These are phyloP conservation scores for Paramyrothecium roridum DNA, from an alignment of 2,329 filamentous ascomycete species.

Conservation along the genomic window DNA sequence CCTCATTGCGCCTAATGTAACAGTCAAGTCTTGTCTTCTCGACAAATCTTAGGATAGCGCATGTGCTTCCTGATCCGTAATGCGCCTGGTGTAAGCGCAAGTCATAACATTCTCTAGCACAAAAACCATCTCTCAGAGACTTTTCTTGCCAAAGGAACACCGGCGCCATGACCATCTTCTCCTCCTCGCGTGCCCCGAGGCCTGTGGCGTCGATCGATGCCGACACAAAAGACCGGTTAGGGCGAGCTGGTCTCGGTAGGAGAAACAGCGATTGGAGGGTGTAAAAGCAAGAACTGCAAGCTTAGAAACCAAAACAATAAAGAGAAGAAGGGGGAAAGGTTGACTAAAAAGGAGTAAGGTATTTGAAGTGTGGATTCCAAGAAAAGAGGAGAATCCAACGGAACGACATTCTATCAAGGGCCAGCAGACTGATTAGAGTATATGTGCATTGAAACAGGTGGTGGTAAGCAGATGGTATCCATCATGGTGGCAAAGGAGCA, in stretches of 20 bases:
- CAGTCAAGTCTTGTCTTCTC: background rate
- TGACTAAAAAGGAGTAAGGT: conserved; percentile 10
- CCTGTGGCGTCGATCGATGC: no score
- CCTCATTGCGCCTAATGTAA: background rate
- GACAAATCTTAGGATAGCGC: background rate
- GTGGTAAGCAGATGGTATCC: background rate
- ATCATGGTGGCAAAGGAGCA: background rate
- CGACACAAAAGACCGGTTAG: no score
- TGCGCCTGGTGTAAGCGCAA: background rate
- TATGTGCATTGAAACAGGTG: conserved; percentile 2
- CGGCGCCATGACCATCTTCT: background rate
- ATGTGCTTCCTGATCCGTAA: background rate
- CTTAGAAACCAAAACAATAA: conserved; percentile 2
- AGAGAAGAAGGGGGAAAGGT: background rate
- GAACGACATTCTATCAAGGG: conserved; percentile 4
- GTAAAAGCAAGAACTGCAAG: background rate
- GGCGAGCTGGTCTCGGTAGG: background rate
- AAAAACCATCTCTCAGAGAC: background rate
- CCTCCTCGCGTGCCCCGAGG: background rate
- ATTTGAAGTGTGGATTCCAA: conserved; percentile 3
- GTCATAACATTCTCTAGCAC: background rate
- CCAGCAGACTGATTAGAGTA: background rate
- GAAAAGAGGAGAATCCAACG: conserved; percentile 6
- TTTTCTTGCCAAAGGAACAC: background rate
- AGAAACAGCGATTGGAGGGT: background rate